These are phyloP conservation scores for Adiantum capillusveneris DNA, from an alignment of 75 land plant species.

Conservation along the genomic window DNA sequence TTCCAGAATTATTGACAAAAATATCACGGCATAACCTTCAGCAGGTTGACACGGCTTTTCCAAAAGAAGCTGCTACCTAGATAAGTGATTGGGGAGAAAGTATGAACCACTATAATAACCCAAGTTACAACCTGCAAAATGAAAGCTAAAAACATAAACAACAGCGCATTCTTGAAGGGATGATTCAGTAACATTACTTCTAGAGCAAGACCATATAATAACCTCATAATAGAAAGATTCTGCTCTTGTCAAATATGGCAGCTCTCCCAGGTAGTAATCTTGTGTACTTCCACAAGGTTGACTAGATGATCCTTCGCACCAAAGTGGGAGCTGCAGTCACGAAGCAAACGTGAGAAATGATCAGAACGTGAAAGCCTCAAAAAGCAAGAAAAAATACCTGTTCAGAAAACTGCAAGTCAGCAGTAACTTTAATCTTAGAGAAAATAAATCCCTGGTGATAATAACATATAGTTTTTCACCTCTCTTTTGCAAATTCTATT, in stretches of 20 bases:
- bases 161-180: not conserved
- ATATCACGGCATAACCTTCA: conserved; percentile 34
- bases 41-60: conserved; percentile 37
- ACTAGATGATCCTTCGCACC: conserved; percentile 41
- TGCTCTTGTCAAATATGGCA: conserved; percentile 54
- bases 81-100: conserved; percentile 58
- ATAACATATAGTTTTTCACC: too few relatives aligned
- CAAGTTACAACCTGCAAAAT: conserved; percentile 48
- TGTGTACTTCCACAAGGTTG: conserved; percentile 49
- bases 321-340: conserved; percentile 56
- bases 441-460: too few relatives aligned
- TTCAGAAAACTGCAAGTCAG: too few relatives aligned
- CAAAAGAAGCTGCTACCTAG: conserved; percentile 52
- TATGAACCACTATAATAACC: conserved; percentile 44
- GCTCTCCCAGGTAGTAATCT: conserved; percentile 63
- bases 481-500: too few relatives aligned
- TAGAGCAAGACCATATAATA: not conserved
- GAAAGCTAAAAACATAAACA: too few relatives aligned
- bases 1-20: not conserved
- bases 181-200: not conserved
- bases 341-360: not conserved
- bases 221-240: conserved; percentile 78
- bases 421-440: too few relatives aligned
- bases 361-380: not conserved
- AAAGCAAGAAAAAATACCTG: too few relatives aligned